Conservation (phyloP, 23 red algal species). For the Gracilaria vermiculophylla region DNA sequence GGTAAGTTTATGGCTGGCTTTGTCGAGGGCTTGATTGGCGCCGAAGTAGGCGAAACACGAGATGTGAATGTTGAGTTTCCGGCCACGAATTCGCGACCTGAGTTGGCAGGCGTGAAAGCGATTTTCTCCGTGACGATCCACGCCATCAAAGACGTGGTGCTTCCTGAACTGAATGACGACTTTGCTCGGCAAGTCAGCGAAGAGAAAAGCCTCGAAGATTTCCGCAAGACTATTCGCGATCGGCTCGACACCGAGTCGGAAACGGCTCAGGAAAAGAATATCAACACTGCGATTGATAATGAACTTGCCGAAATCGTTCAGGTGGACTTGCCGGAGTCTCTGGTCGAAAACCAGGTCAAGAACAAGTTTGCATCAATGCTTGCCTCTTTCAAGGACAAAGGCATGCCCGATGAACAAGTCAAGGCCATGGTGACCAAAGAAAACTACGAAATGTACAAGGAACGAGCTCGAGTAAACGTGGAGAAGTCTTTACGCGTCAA, state of each 20-base stretch:
- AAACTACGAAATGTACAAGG: constrained; percentile 89
- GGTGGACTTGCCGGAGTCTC: constrained; percentile 86
- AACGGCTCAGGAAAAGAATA: constrained; percentile 67
- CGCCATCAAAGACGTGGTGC: constrained; percentile 72
- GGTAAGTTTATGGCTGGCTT: constrained; percentile 94
- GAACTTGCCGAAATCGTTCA: constrained; percentile 76
- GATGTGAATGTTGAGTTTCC: constrained; percentile 90
- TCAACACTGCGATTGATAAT: constrained; percentile 82
- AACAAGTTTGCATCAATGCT: constrained; percentile 91
- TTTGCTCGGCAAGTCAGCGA: constrained; percentile 74
- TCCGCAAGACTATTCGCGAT: constrained; percentile 62
- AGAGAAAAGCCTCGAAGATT: constrained; percentile 62
- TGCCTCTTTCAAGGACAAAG: constrained; percentile 80
- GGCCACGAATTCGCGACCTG: constrained; percentile 41
- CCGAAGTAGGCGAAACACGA: constrained; percentile 70
- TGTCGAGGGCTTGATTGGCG: constrained; percentile 91
- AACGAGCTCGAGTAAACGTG: constrained; percentile 68
- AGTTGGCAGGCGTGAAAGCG: constrained; percentile 79
- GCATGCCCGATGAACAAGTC: constrained; percentile 86
- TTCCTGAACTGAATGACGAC: constrained; percentile 91
- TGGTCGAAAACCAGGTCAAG: constrained; percentile 87
- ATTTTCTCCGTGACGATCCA: constrained; percentile 87
- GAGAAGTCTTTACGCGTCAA: constrained; percentile 78
- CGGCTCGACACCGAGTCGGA: constrained; percentile 75
- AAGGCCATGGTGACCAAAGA: constrained; percentile 94